Conservation (phyloP, 2,329 filamentous ascomycete genomes). For the Claviceps purpurea region DNA sequence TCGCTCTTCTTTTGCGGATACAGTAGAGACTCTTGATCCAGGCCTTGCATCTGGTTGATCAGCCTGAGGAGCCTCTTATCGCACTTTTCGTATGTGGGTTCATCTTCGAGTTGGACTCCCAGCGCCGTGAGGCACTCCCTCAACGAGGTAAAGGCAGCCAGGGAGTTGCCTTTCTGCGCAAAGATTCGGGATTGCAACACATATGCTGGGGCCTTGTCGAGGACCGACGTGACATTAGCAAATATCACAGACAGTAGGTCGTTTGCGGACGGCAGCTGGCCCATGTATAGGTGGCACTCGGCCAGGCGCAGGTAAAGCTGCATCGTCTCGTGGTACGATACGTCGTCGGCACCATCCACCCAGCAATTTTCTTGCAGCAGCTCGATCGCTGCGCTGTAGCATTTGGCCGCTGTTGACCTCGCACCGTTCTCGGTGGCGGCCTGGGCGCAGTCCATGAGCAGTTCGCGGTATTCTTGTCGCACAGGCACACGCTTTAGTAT, state of each 20-base stretch:
- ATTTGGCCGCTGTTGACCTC: slow-evolving; percentile 67
- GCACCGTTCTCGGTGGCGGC: slow-evolving; percentile 72
- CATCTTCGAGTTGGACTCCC: slow-evolving; percentile 49
- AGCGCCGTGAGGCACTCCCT: slow-evolving; percentile 59
- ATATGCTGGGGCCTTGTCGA: slow-evolving; percentile 75
- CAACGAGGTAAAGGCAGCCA: slow-evolving; percentile 54
- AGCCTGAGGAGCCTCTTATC: slow-evolving; percentile 59
- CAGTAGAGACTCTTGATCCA: slow-evolving; percentile 35
- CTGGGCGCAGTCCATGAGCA: slow-evolving; percentile 68
- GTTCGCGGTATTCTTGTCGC: slow-evolving; percentile 55
- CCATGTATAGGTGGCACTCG: slow-evolving; percentile 72
- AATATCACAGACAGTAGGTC: slow-evolving; percentile 59
- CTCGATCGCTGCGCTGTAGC: slow-evolving; percentile 61
- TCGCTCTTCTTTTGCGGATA: slow-evolving; percentile 31
- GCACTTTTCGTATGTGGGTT: slow-evolving; percentile 61
- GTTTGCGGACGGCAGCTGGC: slow-evolving; percentile 53
- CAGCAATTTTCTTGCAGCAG: slow-evolving; percentile 74
- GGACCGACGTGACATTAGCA: slow-evolving; percentile 51
- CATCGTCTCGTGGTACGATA: slow-evolving; percentile 75
- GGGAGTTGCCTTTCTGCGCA: slow-evolving; percentile 58
- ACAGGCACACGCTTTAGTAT: slow-evolving; percentile 52
- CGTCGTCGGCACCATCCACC: slow-evolving; percentile 55
- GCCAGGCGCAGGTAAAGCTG: slow-evolving; percentile 66
- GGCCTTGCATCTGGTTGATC: slow-evolving; percentile 43
- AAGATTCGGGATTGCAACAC: slow-evolving; percentile 71